phyloP scores from a whole-genome alignment of 2,329 filamentous ascomycete genomes.

The Mycosphaerella arachidis region DNA sequence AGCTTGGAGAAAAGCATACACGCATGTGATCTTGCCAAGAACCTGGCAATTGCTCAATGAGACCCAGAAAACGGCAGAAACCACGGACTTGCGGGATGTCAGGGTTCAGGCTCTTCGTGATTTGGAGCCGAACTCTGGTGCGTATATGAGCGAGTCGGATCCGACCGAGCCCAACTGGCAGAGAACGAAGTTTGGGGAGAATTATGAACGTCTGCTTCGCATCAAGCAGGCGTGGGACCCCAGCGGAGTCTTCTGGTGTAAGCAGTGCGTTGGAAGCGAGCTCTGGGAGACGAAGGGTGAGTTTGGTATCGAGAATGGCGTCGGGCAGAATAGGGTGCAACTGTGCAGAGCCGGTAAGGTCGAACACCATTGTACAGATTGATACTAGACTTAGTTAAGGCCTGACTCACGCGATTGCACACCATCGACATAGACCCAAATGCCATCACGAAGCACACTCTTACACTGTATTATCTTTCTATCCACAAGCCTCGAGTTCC shows the following conservation, averaged over 20 bases:
- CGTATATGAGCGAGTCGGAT: constrained; percentile 47
- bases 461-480: too few relatives aligned
- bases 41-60: constrained; percentile 28
- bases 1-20: too few relatives aligned
- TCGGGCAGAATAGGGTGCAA: constrained; percentile 13
- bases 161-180: constrained; percentile 35
- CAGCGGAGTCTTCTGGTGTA: constrained; percentile 28
- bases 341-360: constrained; percentile 1
- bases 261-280: constrained; percentile 17
- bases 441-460: too few relatives aligned
- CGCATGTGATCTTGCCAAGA: not conserved
- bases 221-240: constrained; percentile 35
- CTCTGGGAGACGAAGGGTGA: constrained; percentile 6
- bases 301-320: constrained; percentile 15
- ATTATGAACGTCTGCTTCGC: constrained; percentile 31
- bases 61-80: constrained; percentile 26
- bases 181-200: constrained; percentile 34
- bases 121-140: constrained; percentile 39
- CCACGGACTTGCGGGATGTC: constrained; percentile 6
- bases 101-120: constrained; percentile 29
- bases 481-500: too few relatives aligned
- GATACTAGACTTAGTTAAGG: too few relatives aligned
- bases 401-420: not conserved
- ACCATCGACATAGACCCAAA: too few relatives aligned
- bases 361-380: not conserved